Base-by-base conservation (phyloP, 495 filamentous ascomycete genomes). In the Trichoderma virens region DNA sequence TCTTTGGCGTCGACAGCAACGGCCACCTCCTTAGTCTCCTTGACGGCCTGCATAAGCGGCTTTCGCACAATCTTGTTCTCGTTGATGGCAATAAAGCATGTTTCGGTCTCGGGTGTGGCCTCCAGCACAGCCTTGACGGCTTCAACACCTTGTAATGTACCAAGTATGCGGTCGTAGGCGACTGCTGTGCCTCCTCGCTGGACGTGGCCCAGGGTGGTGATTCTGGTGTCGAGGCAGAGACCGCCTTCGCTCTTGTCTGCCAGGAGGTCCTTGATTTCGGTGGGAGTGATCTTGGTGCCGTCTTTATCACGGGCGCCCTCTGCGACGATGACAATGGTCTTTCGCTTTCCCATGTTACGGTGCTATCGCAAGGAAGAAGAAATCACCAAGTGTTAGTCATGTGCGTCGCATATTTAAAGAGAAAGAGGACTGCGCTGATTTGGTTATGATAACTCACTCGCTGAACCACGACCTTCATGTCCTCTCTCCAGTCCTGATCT, bases 21-120 rank as follows among this genome's bases (percentile, higher is more conserved):
- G 5, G 92, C 86, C 7, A 98, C 91, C 65, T 88, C 80, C 70
- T 97, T 86, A 5, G 95, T 98, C 65, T 87, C 82, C 60, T 83
- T 77, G 2, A 99, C 93, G 2, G 95, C 93, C 69, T 96, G 85
- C 78, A 97, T 87, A 14, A 99, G 78, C 23, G 91, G 88, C 66
- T 89, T 92, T 60, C 93, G 85, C 66, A 89, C 82, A 68, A 99
- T 97, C 79, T 99, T 97, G 82, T 99, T 99, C 80, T 99, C 95
- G 62, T 87, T 92, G 62, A 99, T 90, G 65, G 90, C 88, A 70
- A 99, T 98, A 69, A 99, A 90, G 47, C 91, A 92, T 43, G 90
- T 94, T n/a, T 90, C 89, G 2, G 90, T 92, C 34, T 93, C 86
- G 7, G 95, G 92, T 8, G 85, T 90, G 64, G 91, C 90, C 64